Percentiles rank a stretch among this genome's conserved stretches.
These are phyloP conservation scores for Hygrophoropsis aurantiaca DNA, from an alignment of 768 basidiomycete genomes.

Conservation along the genomic window DNA sequence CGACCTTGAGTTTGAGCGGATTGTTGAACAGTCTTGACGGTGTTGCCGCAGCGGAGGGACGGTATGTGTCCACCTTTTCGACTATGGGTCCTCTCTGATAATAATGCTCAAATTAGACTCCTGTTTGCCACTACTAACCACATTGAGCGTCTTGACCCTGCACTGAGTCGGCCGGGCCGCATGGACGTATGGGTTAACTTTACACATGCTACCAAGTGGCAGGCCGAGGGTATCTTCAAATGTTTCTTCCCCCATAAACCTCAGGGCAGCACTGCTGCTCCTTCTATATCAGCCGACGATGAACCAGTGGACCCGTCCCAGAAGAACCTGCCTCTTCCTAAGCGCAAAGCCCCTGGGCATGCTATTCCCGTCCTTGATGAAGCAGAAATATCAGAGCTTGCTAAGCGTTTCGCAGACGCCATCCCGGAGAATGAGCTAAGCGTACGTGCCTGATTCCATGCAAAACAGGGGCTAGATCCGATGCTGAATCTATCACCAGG, in stretches of 20 bases:
- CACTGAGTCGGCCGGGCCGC: slow-evolving; percentile 82
- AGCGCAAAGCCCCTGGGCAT: slow-evolving; percentile 59
- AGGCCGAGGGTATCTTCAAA: slow-evolving; percentile 91
- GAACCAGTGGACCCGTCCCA: slow-evolving; percentile 50
- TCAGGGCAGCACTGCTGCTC: slow-evolving; percentile 4
- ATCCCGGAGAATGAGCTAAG: slow-evolving; percentile 89
- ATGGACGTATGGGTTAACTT: slow-evolving; percentile 95
- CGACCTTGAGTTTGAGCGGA: slow-evolving; percentile 82
- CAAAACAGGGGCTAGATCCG: neutral
- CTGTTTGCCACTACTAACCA: slow-evolving; percentile 94
- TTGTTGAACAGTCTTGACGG: slow-evolving; percentile 85
- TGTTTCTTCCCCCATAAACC: slow-evolving; percentile 83
- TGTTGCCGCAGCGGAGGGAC: slow-evolving; percentile 82
- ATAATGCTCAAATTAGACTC: slow-evolving; percentile 45
- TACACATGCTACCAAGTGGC: slow-evolving; percentile 88
- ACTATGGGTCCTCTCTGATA: slow-evolving; percentile 13
- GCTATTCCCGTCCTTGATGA: slow-evolving; percentile 71
- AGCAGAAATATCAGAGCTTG: slow-evolving; percentile 72
- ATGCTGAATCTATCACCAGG: slow-evolving; percentile 40
- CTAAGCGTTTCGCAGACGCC: slow-evolving; percentile 77
- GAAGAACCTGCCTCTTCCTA: slow-evolving; percentile 64
- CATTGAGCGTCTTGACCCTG: slow-evolving; percentile 89
- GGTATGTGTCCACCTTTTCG: slow-evolving; percentile 46
- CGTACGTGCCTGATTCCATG: slow-evolving; percentile 45
- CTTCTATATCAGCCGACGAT: slow-evolving; percentile 10